Percentiles rank a stretch among this genome's conserved stretches.
Evolutionary conservation across 1,284 basidiomycete species (phyloP).

Genomic region (Mycena citricolor): DNA sequence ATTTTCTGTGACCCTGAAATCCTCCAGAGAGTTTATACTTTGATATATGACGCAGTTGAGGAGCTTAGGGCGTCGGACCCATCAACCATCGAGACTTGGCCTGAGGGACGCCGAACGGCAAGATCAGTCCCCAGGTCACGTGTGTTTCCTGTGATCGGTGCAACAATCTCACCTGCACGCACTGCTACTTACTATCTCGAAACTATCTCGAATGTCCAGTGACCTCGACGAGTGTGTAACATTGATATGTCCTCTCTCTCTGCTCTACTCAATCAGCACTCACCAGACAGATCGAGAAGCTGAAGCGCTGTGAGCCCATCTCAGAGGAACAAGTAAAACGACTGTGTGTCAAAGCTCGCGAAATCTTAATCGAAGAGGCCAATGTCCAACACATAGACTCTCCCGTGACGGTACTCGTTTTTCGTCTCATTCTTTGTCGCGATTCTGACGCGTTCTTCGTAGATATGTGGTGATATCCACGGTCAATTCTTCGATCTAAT

Average conservation of each 20-base stretch:
- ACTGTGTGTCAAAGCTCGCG: constrained; percentile 92
- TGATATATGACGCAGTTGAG: too few species aligned
- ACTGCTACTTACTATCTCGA: too few species aligned
- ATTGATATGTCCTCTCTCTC: constrained; percentile 1
- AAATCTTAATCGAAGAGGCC: constrained; percentile 95
- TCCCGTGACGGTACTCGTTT: constrained; percentile 92
- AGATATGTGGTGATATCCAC: constrained; percentile 99
- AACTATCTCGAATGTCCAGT: constrained; percentile 41
- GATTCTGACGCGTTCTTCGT: constrained; percentile 16
- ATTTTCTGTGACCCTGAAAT: too few species aligned
- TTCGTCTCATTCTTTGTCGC: constrained; percentile 21
- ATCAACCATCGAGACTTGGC: too few species aligned
- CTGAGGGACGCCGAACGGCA: too few species aligned
- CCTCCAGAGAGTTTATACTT: too few species aligned
- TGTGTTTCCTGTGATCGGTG: too few species aligned
- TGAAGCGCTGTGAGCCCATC: constrained; percentile 89
- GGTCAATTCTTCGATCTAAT: constrained; percentile 98
- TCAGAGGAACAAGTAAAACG: constrained; percentile 92
- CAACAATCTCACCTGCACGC: too few species aligned
- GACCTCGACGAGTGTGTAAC: constrained; percentile 44
- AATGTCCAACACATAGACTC: constrained; percentile 97
- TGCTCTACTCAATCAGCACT: too few species aligned
- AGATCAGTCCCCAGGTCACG: too few species aligned
- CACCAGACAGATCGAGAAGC: constrained; percentile 86
- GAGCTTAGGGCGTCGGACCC: too few species aligned